Evolutionary conservation across 2,329 filamentous ascomycete species (phyloP), one percentile per base, ranked within the genome.

Genomic region (Xylaria hypoxylon): DNA sequence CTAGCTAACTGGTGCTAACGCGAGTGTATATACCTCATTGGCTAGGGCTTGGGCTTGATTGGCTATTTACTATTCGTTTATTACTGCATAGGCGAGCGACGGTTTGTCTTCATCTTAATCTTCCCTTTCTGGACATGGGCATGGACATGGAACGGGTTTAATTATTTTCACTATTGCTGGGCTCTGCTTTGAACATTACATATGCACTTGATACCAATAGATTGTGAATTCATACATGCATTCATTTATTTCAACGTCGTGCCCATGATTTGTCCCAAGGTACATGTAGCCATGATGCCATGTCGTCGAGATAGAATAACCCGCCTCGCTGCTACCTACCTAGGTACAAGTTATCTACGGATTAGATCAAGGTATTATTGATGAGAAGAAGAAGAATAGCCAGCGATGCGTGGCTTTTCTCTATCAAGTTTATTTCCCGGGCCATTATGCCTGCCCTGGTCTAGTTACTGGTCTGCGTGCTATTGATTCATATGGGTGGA

Each of bases 141-240:
- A 24, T 58, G n/a, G 17, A 33, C 42, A 56, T 22, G 44, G 44
- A 5, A 57, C 42, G 44, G 42, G 33, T n/a, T 64, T 59, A 15
- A 50, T 42, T 53, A 17, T 17, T 60, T 15, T 45, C 52, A 42
- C 15, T 33, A 47, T 64, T 13, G n/a, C 40, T 47, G 33, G 40
- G 17, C 19, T 24, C 24, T 56, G 33, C 11, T 59, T 15, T 22
- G 11, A 38, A 26, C n/a, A 26, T 40, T 5, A 40, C 24, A 38
- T 60, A 47, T 17, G 31, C 53, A 50, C 40, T 55, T 60, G 61
- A 64, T 67, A 67, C 61, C 65, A 67, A 64, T 67, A 64, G 61
- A 67, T 3, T 42, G 6, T 50, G 31, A 24, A 63, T 56, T 53
- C 10, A 24, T 66, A 24, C 38, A 44, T 35, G 6, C 10, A 13